Base-by-base conservation (phyloP, 108 stramenopile species). In the Discostella stelligeroides region DNA sequence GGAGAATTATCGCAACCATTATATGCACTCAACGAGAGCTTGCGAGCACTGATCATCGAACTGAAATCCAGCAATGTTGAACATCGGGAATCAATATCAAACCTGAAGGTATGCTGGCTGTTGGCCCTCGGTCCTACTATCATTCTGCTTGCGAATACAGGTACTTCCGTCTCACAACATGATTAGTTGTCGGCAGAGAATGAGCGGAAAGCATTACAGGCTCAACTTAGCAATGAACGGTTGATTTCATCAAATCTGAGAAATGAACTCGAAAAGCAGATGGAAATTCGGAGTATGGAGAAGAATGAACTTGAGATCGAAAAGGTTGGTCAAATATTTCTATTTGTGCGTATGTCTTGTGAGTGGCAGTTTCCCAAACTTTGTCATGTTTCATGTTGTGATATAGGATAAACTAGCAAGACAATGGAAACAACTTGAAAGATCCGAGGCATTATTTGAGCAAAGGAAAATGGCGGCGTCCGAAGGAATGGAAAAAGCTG, bases 371-470 rank as follows among this genome's bases (percentile, higher is more conserved):
- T n/a, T n/a, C 47, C 51, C 37, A 7, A 40, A 11, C 9, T 7
- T 5, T 24, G 12, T 53, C 17, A 20, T 40, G 21, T 7, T 46
- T 51, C 55, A 24, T 42, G 12, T 37, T 24, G 25, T 46, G 1
- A 48, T 37, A 38, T 18, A 78, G 65, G 76, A 70, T 21, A 70
- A 66, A 23, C 27, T 78, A 0, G 21, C n/a, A 2, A 58, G 65
- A 42, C 68, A 78, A 0, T 45, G 42, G 20, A 65, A 21, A 11
- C 62, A 41, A 41, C 37, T 70, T 2, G 60, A 76, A 59, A 30
- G 69, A 38, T 28, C 67, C 23, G 68, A 66, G 48, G 68, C 76
- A 13, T 24, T 78, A 14, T 78, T 78, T 59, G 76, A 78, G 48
- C 76, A 78, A 40, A 64, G 76, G 17, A 78, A 78, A 50, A 25